A percentile compares a stretch with the other conserved stretches of the same genome.
phyloP scores from a whole-genome alignment of 2,329 filamentous ascomycete genomes.

The Colletotrichum sp. region DNA sequence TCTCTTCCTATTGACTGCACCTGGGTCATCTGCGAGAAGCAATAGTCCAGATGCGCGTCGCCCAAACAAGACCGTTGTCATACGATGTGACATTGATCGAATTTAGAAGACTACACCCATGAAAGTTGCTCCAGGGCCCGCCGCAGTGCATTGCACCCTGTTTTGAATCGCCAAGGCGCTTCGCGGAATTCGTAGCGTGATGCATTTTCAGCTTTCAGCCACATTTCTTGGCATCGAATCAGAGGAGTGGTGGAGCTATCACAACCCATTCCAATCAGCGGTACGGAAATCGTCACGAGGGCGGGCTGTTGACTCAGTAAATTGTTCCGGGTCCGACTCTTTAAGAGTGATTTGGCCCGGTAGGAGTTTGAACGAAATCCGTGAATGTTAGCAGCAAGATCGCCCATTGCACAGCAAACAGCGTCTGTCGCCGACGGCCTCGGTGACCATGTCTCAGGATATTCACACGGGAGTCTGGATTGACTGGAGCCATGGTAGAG shows the following conservation, averaged over 20 bases:
- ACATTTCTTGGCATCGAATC: not conserved
- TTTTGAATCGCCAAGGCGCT: not conserved
- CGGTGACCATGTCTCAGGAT: not conserved
- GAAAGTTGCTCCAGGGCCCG: accelerated
- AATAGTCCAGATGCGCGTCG: not conserved
- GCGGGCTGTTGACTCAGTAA: not conserved
- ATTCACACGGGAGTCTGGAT: not conserved
- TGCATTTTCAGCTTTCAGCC: not conserved
- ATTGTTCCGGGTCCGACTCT: not conserved
- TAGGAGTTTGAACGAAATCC: not conserved
- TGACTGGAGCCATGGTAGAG: not conserved
- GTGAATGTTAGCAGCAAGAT: not conserved
- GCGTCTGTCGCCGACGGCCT: accelerated
- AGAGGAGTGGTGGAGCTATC: not conserved
- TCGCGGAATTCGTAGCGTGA: not conserved
- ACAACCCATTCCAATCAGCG: not conserved
- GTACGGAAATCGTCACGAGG: not conserved
- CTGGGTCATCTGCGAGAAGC: not conserved
- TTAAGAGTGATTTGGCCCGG: not conserved
- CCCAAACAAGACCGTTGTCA: accelerated
- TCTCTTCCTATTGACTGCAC: not conserved
- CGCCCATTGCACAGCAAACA: not conserved
- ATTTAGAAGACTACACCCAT: not conserved
- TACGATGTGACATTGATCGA: not conserved
- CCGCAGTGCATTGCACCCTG: not conserved